Evolutionary conservation across 2,329 filamentous ascomycete genomes (phyloP).

Genomic region (Boeremia lycopersici): DNA sequence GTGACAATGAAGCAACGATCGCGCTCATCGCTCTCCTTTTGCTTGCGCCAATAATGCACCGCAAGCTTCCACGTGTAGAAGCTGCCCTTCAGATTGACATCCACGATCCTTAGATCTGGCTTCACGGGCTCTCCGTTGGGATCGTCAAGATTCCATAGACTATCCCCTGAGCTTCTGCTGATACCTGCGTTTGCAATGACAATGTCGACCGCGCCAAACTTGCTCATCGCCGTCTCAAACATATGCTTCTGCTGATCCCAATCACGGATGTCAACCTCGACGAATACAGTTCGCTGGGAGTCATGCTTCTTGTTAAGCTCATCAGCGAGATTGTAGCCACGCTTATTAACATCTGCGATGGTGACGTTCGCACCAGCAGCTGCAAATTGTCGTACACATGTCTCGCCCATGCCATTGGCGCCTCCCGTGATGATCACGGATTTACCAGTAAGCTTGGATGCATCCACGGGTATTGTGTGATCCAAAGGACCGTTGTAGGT

Average conservation of each 20-base stretch:
- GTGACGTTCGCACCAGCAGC: conserved; percentile 42
- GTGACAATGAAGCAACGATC: conserved; percentile 29
- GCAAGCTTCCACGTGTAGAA: conserved; percentile 30
- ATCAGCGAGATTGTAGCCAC: conserved; percentile 32
- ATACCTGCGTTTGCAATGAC: conserved; percentile 31
- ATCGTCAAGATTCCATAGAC: conserved; percentile 56
- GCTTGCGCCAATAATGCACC: conserved; percentile 24
- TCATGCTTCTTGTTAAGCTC: conserved; percentile 34
- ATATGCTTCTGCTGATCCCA: conserved; percentile 26
- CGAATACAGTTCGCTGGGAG: conserved; percentile 27
- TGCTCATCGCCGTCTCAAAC: conserved; percentile 19
- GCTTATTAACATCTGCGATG: conserved; percentile 40
- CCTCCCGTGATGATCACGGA: conserved; percentile 58
- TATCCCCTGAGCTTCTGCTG: conserved; percentile 43
- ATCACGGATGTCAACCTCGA: conserved; percentile 24
- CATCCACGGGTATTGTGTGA: conserved; percentile 45
- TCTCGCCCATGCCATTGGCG: conserved; percentile 48
- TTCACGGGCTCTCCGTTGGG: conserved; percentile 21
- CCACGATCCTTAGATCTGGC: conserved; percentile 23
- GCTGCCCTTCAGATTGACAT: conserved; percentile 22
- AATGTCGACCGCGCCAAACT: conserved; percentile 43
- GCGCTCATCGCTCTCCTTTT: conserved; percentile 21
- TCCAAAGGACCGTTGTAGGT: conserved; percentile 45
- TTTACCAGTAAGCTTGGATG: conserved; percentile 50
- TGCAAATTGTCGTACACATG: conserved; percentile 39